Evolutionary conservation across 495 filamentous ascomycete species (phyloP).

Genomic region (Astrocystis sublimbata): DNA sequence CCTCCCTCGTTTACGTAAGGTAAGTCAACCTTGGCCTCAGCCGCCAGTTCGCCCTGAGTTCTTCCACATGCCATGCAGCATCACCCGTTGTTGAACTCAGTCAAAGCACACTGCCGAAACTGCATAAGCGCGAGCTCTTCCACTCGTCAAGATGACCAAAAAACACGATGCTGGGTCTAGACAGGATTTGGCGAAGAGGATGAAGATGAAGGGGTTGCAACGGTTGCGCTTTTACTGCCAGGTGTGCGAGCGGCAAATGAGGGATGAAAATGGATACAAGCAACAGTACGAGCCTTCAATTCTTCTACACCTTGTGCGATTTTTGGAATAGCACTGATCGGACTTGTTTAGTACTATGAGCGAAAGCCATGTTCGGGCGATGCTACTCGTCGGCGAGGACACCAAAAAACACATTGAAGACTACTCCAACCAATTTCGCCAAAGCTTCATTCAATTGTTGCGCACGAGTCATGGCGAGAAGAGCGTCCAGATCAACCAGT

Average conservation of each 20-base stretch:
- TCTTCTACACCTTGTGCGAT: no score
- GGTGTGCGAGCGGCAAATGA: conserved; percentile 59
- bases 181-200: conserved; percentile 83
- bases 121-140: not conserved
- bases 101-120: not conserved
- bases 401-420: conserved; percentile 75
- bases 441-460: conserved; percentile 75
- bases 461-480: conserved; percentile 84
- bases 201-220: conserved; percentile 87
- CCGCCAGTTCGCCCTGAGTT: no score
- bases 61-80: not conserved
- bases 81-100: not conserved
- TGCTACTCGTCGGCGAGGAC: conserved; percentile 83
- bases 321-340: conserved; percentile 43
- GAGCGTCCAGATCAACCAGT: conserved; percentile 78
- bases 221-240: conserved; percentile 87
- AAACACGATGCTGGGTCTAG: conserved; percentile 88
- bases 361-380: conserved; percentile 81
- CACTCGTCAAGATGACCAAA: conserved; percentile 72
- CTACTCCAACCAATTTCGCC: conserved; percentile 73
- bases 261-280: conserved; percentile 52
- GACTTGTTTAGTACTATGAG: conserved; percentile 73
- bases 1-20: no score
- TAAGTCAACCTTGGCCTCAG: no score
- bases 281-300: no score